These are phyloP conservation scores for Dactylellina parvicollis DNA, from an alignment of 2,329 filamentous ascomycete species.

Conservation along the genomic window DNA sequence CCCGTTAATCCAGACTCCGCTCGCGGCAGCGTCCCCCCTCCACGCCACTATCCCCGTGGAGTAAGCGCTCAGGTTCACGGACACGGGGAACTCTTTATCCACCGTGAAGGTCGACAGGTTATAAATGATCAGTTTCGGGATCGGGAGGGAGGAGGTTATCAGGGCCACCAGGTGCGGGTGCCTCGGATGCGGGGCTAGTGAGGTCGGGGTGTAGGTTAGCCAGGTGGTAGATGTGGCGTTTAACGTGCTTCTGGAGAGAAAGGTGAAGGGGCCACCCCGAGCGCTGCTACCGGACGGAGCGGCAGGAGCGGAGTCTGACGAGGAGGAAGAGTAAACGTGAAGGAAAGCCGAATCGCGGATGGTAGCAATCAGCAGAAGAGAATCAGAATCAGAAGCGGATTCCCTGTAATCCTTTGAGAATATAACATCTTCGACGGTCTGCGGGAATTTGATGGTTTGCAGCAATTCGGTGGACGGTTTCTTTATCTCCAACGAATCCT, in stretches of 20 bases:
- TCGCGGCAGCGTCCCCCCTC: slow-evolving; percentile 67
- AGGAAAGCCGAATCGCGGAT: slow-evolving; percentile 40
- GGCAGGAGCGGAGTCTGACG: not conserved
- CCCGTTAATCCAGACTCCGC: slow-evolving; percentile 72
- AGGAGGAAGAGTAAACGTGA: slow-evolving; percentile 20
- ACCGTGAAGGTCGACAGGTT: slow-evolving; percentile 71
- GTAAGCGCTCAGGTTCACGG: slow-evolving; percentile 71
- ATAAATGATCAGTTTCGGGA: slow-evolving; percentile 72
- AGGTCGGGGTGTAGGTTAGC: slow-evolving; percentile 71
- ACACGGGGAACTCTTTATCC: slow-evolving; percentile 69
- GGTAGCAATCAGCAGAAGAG: slow-evolving; percentile 28
- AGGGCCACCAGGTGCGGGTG: slow-evolving; percentile 69
- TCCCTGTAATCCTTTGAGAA: slow-evolving; percentile 38
- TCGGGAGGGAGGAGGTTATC: slow-evolving; percentile 70
- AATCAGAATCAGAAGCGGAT: not conserved
- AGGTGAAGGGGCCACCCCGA: slow-evolving; percentile 29
- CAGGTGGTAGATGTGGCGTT: slow-evolving; percentile 67
- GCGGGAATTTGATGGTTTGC: slow-evolving; percentile 21
- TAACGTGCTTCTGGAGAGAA: slow-evolving; percentile 23
- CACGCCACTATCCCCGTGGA: slow-evolving; percentile 71
- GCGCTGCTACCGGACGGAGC: not conserved
- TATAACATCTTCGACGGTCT: slow-evolving; percentile 50
- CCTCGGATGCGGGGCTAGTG: slow-evolving; percentile 67
- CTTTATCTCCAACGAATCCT: not conserved
- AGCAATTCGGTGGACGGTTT: slow-evolving; percentile 4